A percentile compares a stretch with the other conserved stretches of the same genome.
Evolutionary conservation across 805 yeast genomes (phyloP).

Genomic region (Lipomyces oligophaga): DNA sequence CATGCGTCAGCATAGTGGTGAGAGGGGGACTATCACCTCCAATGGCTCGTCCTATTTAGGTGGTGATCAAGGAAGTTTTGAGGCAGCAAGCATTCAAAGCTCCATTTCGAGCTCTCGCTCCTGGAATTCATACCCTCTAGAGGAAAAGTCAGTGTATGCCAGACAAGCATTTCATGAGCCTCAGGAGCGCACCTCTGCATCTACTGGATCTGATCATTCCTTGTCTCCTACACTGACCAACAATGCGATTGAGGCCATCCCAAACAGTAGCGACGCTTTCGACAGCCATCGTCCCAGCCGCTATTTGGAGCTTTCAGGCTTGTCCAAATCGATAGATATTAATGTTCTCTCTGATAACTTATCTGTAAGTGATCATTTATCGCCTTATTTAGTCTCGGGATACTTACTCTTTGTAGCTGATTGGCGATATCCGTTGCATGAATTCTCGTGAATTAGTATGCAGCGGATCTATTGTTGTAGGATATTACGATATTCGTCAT

Average conservation of each 20-base stretch:
- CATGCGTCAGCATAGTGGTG: conserved; percentile 1
- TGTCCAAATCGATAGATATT: conserved; percentile 19
- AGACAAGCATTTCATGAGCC: conserved; percentile 2
- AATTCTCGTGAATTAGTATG: conserved; percentile 27
- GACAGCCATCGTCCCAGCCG: no score
- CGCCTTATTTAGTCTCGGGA: neutral
- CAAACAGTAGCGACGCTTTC: no score
- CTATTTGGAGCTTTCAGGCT: conserved; percentile 20
- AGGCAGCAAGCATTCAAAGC: conserved; percentile 14
- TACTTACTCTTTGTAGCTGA: conserved; percentile 6
- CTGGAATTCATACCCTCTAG: conserved; percentile 6
- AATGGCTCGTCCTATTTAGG: conserved; percentile 14
- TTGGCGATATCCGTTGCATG: conserved; percentile 31
- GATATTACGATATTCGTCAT: conserved; percentile 31
- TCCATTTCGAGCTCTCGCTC: conserved; percentile 16
- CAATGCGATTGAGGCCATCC: no score
- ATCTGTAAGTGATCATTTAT: conserved; percentile 6
- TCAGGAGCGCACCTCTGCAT: neutral
- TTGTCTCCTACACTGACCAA: no score
- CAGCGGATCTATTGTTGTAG: conserved; percentile 30
- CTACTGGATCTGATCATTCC: neutral
- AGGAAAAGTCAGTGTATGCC: neutral
- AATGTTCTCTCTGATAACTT: conserved; percentile 11
- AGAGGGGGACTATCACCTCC: conserved; percentile 1
- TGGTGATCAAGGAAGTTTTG: conserved; percentile 14